A percentile compares a stretch with the other conserved stretches of the same genome.
Conservation (phyloP, 75 land plant species). For the Larix kaempferi region DNA sequence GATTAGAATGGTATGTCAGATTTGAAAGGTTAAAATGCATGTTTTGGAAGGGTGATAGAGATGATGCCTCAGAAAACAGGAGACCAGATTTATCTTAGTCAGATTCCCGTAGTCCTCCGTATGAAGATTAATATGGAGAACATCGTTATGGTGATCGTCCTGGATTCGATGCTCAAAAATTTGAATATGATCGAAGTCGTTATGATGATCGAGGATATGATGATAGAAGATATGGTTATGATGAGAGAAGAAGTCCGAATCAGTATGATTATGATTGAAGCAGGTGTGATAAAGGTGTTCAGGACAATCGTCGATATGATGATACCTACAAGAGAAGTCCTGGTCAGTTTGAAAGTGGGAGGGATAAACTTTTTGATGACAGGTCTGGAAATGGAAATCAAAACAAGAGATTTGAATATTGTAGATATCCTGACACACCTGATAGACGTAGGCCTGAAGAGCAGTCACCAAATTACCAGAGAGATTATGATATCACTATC, state of each 20-base stretch:
- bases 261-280: slow-evolving; percentile 13
- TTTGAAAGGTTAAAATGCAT: neutral
- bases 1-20: slow-evolving; percentile 1
- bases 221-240: slow-evolving; percentile 38
- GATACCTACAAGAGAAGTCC: slow-evolving; percentile 62
- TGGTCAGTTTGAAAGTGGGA: slow-evolving; percentile 42
- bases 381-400: slow-evolving; percentile 49
- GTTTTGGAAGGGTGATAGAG: slow-evolving; percentile 64
- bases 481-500: slow-evolving; percentile 35
- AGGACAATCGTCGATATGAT: slow-evolving; percentile 32
- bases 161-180: slow-evolving; percentile 38
- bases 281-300: slow-evolving; percentile 13
- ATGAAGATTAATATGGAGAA: slow-evolving; percentile 60
- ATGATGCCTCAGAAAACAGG: slow-evolving; percentile 54
- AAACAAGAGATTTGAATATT: slow-evolving; percentile 49
- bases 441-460: slow-evolving; percentile 37
- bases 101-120: slow-evolving; percentile 80
- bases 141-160: slow-evolving; percentile 45
- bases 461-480: slow-evolving; percentile 54
- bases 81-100: slow-evolving; percentile 39
- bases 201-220: slow-evolving; percentile 58
- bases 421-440: slow-evolving; percentile 41
- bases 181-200: slow-evolving; percentile 41
- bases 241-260: slow-evolving; percentile 50
- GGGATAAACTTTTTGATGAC: slow-evolving; percentile 62